Evolutionary conservation across 2,329 filamentous ascomycete species (phyloP).

Genomic region (Calonectria pseudoturangicola): DNA sequence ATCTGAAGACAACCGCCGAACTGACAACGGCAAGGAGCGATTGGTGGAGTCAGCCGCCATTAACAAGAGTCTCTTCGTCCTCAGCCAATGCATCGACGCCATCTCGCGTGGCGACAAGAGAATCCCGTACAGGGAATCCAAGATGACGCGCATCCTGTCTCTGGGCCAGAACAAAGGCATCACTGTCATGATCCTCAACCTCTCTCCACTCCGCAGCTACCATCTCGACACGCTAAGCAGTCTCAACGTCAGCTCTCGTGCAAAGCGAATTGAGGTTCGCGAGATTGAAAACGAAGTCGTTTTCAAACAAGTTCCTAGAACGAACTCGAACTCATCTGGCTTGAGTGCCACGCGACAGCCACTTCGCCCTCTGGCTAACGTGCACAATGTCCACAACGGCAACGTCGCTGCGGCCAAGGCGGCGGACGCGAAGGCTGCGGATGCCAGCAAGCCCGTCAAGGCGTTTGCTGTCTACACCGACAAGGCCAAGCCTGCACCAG

Average conservation of each 20-base stretch:
- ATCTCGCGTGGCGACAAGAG: conserved; percentile 85
- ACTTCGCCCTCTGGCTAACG: conserved; percentile 83
- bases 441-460: conserved; percentile 83
- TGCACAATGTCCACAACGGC: conserved; percentile 82
- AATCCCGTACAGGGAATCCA: conserved; percentile 95
- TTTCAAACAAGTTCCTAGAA: conserved; percentile 83
- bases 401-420: conserved; percentile 65
- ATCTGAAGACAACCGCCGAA: conserved; percentile 95
- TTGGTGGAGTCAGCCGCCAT: conserved; percentile 97
- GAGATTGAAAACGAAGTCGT: conserved; percentile 97
- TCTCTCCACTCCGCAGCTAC: conserved; percentile 93
- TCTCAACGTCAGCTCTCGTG: conserved; percentile 94
- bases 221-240: conserved; percentile 96
- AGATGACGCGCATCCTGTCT: conserved; percentile 96
- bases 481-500: conserved; percentile 70
- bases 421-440: conserved; percentile 64
- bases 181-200: conserved; percentile 96
- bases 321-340: conserved; percentile 63
- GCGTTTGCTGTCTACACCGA: conserved; percentile 92
- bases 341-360: conserved; percentile 80
- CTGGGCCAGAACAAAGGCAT: conserved; percentile 96
- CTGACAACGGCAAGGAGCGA: conserved; percentile 93
- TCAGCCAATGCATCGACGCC: conserved; percentile 96
- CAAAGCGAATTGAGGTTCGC: conserved; percentile 95
- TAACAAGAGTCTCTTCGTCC: conserved; percentile 96